Evolutionary conservation across 2,329 filamentous ascomycete species (phyloP), one percentile per base, ranked within the genome.

Genomic region (Penicillium aurantiogriseum): DNA sequence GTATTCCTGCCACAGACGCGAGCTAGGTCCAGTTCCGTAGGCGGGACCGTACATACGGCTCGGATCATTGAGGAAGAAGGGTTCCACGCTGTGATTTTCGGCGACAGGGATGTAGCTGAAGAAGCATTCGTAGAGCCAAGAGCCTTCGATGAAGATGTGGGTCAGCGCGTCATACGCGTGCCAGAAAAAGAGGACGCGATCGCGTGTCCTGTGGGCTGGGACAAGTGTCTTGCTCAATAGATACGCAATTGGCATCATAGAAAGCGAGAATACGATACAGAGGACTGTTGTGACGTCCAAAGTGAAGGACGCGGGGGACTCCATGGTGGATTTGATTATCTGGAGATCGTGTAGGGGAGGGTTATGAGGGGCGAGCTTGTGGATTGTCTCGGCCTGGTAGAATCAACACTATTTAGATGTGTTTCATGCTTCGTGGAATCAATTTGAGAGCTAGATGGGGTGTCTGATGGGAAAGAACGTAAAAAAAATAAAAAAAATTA

Each of bases 111-210:
- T 75, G 67, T 80, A 86, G 64, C 82, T 82, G 82, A 92, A 93
- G 83, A 97, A 95, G 80, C 91, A 96, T 78, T 96, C 91, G 81
- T 92, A 97, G 25, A 97, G 85, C 76, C 91, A 97, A 69, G 86
- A 88, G 53, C 91, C 92, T 78, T 97, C 93, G 72, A 97, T 89
- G 73, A 91, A 81, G 76, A 95, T 86, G 79, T 99, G 94, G 69
- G 92, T 93, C 43, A 97, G 83, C 33, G 91, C 91, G 74, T 97
- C 92, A 77, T 96, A 95, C 38, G 90, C 83, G 79, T 97, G 92
- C 93, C 93, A 97, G 77, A 95, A 84, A 82, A 96, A 96, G 63
- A 97, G 86, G 71, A 90, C 79, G 60, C 92, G 91, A 55, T 86
- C 83, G 38, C 77, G 71, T 1, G 83, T 76, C 11, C 85, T 79